Conservation (phyloP, 1,284 basidiomycete genomes). For the Schizophyllum commune region DNA sequence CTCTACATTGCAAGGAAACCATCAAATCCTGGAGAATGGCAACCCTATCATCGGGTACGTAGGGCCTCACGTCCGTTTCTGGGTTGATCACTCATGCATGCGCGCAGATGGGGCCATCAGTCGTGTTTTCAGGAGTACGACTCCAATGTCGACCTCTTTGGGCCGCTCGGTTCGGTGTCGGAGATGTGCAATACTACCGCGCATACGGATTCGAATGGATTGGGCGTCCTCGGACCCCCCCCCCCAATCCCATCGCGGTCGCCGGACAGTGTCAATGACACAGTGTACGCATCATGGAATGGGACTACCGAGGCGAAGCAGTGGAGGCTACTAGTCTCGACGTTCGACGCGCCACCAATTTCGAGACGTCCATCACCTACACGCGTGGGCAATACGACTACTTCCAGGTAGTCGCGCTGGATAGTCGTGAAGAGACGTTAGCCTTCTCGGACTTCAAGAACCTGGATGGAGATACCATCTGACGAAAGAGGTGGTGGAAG, state of each 20-base stretch:
- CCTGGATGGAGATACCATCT: too few species aligned
- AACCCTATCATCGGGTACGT: slow-evolving; percentile 8
- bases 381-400: not conserved
- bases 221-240: not conserved
- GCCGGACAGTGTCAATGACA: not conserved
- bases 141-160: slow-evolving; percentile 6
- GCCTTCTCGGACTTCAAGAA: not conserved
- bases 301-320: slow-evolving; percentile 5
- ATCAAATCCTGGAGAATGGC: slow-evolving; percentile 8
- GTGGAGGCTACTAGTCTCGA: not conserved
- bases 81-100: not conserved
- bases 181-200: not conserved
- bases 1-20: slow-evolving; percentile 8
- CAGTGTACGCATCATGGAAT: slow-evolving; percentile 10
- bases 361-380: not conserved
- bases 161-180: slow-evolving; percentile 7
- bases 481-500: too few species aligned
- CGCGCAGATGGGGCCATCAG: slow-evolving; percentile 6
- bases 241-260: not conserved
- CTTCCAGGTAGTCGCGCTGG: not conserved
- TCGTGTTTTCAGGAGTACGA: slow-evolving; percentile 7
- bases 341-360: not conserved
- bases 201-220: not conserved
- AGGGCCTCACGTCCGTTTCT: not conserved
- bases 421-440: not conserved